Evolutionary conservation across 179 eudicot species (phyloP), one percentile per base, ranked within the genome.

Genomic region (Spergularia azorica): DNA sequence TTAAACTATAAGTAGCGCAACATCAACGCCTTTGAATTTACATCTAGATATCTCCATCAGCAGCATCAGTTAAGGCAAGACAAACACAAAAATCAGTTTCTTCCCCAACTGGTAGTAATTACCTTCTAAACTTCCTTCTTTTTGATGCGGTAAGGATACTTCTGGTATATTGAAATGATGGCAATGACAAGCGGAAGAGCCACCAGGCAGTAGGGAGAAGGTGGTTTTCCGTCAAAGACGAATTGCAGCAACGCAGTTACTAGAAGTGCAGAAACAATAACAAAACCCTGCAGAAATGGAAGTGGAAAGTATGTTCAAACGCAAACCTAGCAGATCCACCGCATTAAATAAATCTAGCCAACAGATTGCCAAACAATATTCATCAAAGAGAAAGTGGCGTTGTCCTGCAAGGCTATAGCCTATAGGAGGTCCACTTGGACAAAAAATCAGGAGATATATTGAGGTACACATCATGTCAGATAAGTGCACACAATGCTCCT

Each of bases 191-290:
- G 81, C 0, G 98, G 98, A 78, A 95, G 91, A 54, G 97, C 95
- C 82, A 91, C 80, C 66, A 95, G 92, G 83, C 96, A 95, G 81
- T 87, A 95, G n/a, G 84, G 68, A 39, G 97, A 91, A 58, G 98
- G 97, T 57, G 90, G 89, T 77, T 85, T 92, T n/a, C 98, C 97
- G 20, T 92, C 98, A 78, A 92, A 89, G 75, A 92, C 71, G 72
- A 84, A 90, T 70, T 95, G 98, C 82, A 95, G 81, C 87, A 92
- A 82, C 39, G 98, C 98, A 12, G 98, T 92, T 66, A 93, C 97
- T n/a, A 95, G 86, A 70, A 95, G 97, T 14, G 98, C 97, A 67
- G 97, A 95, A 74, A 95, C 98, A 81, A 92, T 95, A 67, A 95
- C 95, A 81, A 95, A 95, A 26, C 97, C 98, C 98, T 95, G 91